Evolutionary conservation across 148 eudicot species (phyloP), one percentile per base, ranked within the genome.

Genomic region (Mesembryanthemum crystallinum): DNA sequence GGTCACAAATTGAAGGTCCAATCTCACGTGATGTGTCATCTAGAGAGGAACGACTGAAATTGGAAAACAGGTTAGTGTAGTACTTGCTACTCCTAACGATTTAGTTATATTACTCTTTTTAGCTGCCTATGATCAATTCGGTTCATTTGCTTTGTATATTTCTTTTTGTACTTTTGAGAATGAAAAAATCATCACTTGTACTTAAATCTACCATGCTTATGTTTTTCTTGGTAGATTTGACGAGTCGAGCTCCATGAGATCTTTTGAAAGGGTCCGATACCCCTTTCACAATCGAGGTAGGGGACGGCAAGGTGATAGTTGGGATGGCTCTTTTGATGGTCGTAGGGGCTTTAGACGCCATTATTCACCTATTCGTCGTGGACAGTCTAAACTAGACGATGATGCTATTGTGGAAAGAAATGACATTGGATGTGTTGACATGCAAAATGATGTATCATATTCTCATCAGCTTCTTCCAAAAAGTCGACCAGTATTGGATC

Each of bases 271-370:
- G 68, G 61, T 32, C 24, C 77, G 83, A 57, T 77, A 74, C 51
- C 13, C 83, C 28, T 63, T 64, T 59, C 65, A 79, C 63, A 71
- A 57, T 67, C 83, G 59, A 57, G 73, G 78, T 74, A 85, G 81
- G 69, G 81, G 80, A 64, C 70, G 78, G 15, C 68, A 66, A 55
- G 70, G 45, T 77, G 82, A 72, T 78, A 73, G 21, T 62, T 79
- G 85, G 82, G 71, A 37, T 63, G 79, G 76, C 33, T 74, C 76
- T 30, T 37, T 73, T 43, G 78, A 73, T 27, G 61, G 42, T 25
- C 70, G 71, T 64, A 79, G 84, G 77, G 77, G 74, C n/a, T 35
- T 71, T 37, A 81, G 59, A 60, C 80, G 81, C 62, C 79, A 80
- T 71, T 77, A 77, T 58, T 80, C 88, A 17, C 86, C 88, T 55